phyloP scores from a whole-genome alignment of 2,329 filamentous ascomycete species.

The Paecilomyces variotii region DNA sequence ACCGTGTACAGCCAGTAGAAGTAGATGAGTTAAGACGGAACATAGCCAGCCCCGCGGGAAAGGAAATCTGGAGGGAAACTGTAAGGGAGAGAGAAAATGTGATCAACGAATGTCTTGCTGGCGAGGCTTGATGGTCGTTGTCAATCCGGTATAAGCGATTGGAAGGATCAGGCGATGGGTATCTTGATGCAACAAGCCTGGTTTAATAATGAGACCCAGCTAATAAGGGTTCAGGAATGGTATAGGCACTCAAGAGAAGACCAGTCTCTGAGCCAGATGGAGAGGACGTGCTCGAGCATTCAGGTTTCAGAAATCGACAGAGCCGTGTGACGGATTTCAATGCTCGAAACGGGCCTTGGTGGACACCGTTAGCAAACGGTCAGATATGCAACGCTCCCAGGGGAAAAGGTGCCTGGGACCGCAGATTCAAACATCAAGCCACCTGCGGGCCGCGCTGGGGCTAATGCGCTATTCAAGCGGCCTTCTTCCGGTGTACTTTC shows the following conservation, averaged over 20 bases:
- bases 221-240: neutral
- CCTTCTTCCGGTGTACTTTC: slow-evolving; percentile 54
- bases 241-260: neutral
- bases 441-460: neutral
- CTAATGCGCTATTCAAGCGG: neutral
- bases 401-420: neutral
- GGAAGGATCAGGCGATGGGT: neutral
- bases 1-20: neutral
- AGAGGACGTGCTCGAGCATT: neutral
- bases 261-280: neutral
- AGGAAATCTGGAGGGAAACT: neutral
- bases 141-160: neutral
- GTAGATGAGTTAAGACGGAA: neutral
- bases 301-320: neutral
- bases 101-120: neutral
- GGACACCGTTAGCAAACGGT: neutral
- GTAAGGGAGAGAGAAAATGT: neutral
- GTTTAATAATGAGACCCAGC: neutral
- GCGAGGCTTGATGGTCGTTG: neutral
- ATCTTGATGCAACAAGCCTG: neutral
- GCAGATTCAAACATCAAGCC: neutral
- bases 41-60: neutral
- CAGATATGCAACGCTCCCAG: neutral
- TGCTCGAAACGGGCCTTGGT: neutral
- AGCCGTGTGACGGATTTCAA: neutral